Evolutionary conservation across 306 rosid genomes (phyloP).

Genomic region (Begonia fuchsioides): DNA sequence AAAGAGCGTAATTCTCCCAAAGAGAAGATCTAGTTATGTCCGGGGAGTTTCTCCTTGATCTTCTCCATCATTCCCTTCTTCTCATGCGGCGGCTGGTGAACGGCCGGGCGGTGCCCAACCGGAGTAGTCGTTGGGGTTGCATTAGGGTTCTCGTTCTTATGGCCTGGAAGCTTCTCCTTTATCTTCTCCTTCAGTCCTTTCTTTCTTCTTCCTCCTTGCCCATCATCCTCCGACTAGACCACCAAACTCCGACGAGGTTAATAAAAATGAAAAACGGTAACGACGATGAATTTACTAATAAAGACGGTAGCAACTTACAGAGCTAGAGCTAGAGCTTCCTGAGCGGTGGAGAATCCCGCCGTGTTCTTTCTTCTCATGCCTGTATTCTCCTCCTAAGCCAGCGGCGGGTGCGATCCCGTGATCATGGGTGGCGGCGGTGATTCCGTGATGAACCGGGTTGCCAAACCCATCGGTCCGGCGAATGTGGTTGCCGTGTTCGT

Average conservation of each 20-base stretch:
- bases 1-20: too few relatives aligned
- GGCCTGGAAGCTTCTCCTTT: constrained; percentile 21
- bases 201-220: constrained; percentile 44
- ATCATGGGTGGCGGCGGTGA: background rate
- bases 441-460: constrained; percentile 7
- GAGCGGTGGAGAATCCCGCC: constrained; percentile 16
- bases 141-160: background rate
- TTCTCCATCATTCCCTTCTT: constrained; percentile 30
- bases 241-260: too few relatives aligned
- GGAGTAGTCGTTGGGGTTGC: constrained; percentile 12
- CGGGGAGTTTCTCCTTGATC: constrained; percentile 35
- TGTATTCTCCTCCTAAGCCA: background rate
- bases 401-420: background rate
- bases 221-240: constrained; percentile 37
- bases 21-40: constrained; percentile 1
- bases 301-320: constrained; percentile 11
- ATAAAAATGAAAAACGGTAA: too few relatives aligned
- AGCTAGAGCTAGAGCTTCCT: constrained; percentile 36
- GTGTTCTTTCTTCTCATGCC: background rate
- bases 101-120: constrained; percentile 2
- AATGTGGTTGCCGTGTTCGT: constrained; percentile 8
- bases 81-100: background rate
- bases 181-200: constrained; percentile 35
- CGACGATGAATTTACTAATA: background rate
- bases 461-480: constrained; percentile 2